Conservation (phyloP, 2,329 filamentous ascomycete species). For the Aspergillus sojae region DNA sequence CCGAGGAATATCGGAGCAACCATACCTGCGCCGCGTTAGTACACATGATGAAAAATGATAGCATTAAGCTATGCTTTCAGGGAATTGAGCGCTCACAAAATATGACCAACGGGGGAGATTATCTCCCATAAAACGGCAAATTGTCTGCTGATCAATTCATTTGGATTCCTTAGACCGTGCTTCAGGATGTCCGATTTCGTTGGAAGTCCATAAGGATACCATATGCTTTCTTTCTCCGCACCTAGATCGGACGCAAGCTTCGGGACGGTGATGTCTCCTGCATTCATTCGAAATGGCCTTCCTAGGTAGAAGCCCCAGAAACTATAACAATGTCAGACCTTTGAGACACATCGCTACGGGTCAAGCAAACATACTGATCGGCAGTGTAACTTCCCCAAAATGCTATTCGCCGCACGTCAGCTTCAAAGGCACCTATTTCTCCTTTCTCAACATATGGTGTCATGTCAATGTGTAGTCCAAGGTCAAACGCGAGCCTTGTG, state of each 20-base stretch:
- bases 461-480: constrained; percentile 48
- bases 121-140: constrained; percentile 48
- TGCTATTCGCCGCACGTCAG: constrained; percentile 41
- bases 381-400: constrained; percentile 50
- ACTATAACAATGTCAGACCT: constrained; percentile 22
- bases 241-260: constrained; percentile 37
- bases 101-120: constrained; percentile 46
- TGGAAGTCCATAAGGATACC: constrained; percentile 35
- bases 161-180: constrained; percentile 30
- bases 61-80: neutral
- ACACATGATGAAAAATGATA: neutral
- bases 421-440: constrained; percentile 42
- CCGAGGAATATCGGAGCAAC: constrained; percentile 40
- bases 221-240: constrained; percentile 31
- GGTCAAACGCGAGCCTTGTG: constrained; percentile 49
- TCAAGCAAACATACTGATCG: constrained; percentile 36
- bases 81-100: constrained; percentile 32
- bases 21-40: constrained; percentile 34
- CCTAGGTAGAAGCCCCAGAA: constrained; percentile 50
- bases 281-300: constrained; percentile 46
- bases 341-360: neutral
- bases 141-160: constrained; percentile 39
- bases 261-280: constrained; percentile 43
- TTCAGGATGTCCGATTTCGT: constrained; percentile 1
- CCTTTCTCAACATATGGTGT: constrained; percentile 43